Conservation (phyloP, 2,329 filamentous ascomycete genomes). For the Fusarium agapanthi region DNA sequence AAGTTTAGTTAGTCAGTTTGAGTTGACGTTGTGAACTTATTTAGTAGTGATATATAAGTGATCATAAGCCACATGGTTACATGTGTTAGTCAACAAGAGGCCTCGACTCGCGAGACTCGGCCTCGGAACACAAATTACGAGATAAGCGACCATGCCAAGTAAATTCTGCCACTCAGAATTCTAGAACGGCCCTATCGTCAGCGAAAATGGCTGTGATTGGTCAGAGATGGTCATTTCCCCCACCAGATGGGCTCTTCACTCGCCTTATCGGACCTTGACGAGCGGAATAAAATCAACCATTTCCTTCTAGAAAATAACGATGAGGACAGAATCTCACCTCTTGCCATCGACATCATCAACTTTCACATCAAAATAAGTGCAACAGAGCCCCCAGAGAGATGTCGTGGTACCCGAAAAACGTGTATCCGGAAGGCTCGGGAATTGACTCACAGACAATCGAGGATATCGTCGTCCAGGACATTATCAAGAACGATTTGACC, state of each 20-base stretch:
- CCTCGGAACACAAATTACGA: constrained; percentile 9
- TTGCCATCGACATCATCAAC: constrained; percentile 13
- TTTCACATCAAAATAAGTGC: not conserved
- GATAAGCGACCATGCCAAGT: constrained; percentile 4
- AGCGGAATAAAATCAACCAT: constrained; percentile 22
- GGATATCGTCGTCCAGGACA: constrained; percentile 21
- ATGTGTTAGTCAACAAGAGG: not conserved
- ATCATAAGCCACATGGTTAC: not conserved
- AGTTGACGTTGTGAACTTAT: not conserved
- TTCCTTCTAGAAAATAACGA: constrained; percentile 4
- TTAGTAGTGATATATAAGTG: not conserved
- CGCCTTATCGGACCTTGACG: constrained; percentile 25
- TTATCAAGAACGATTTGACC: constrained; percentile 16
- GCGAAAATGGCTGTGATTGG: constrained; percentile 3
- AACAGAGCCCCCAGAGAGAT: not conserved
- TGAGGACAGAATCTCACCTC: constrained; percentile 10
- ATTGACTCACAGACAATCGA: constrained; percentile 1
- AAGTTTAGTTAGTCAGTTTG: not conserved
- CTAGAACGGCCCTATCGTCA: constrained; percentile 25
- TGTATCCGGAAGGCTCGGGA: not conserved
- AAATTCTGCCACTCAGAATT: constrained; percentile 10
- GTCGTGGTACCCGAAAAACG: not conserved
- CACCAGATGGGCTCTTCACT: constrained; percentile 16
- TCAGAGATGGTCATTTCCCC: not conserved
- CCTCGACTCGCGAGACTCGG: not conserved